phyloP scores from a whole-genome alignment of 805 yeast genomes.

The Hanseniaspora occidentalis region DNA sequence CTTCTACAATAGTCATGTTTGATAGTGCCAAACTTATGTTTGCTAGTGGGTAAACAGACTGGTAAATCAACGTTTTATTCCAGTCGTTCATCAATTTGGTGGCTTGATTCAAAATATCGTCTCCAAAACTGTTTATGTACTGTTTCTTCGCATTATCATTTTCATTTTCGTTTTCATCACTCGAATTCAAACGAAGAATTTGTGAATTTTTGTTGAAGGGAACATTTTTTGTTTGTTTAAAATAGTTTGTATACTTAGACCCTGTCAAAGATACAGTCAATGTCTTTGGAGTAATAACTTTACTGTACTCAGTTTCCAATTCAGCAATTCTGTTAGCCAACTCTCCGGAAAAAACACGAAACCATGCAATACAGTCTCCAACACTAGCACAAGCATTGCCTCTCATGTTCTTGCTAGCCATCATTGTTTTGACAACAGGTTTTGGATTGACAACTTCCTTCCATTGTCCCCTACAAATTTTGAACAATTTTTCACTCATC shows the following conservation, averaged over 20 bases:
- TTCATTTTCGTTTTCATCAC: background rate
- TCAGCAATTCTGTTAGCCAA: constrained; percentile 59
- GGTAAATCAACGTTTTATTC: constrained; percentile 16
- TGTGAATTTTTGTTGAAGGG: constrained; percentile 13
- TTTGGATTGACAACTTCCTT: constrained; percentile 42
- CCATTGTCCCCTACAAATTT: constrained; percentile 53
- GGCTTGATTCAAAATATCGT: constrained; percentile 21
- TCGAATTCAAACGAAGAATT: constrained; percentile 8
- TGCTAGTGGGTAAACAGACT: constrained; percentile 33
- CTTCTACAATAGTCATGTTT: constrained; percentile 36
- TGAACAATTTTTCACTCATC: constrained; percentile 42
- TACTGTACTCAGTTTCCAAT: constrained; percentile 44
- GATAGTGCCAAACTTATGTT: constrained; percentile 40
- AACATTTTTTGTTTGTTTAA: constrained; percentile 27
- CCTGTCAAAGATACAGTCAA: constrained; percentile 28
- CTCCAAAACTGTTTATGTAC: constrained; percentile 13
- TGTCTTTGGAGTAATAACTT: constrained; percentile 34
- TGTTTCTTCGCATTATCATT: constrained; percentile 13
- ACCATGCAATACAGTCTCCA: constrained; percentile 62
- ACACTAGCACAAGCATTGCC: constrained; percentile 37
- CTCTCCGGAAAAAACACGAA: constrained; percentile 74
- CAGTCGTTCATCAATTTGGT: constrained; percentile 32
- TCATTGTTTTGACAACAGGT: constrained; percentile 71
- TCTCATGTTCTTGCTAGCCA: constrained; percentile 71
- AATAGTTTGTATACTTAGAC: constrained; percentile 9